phyloP scores from a whole-genome alignment of 2,329 filamentous ascomycete species.

The Aspergillus thermomutatus region DNA sequence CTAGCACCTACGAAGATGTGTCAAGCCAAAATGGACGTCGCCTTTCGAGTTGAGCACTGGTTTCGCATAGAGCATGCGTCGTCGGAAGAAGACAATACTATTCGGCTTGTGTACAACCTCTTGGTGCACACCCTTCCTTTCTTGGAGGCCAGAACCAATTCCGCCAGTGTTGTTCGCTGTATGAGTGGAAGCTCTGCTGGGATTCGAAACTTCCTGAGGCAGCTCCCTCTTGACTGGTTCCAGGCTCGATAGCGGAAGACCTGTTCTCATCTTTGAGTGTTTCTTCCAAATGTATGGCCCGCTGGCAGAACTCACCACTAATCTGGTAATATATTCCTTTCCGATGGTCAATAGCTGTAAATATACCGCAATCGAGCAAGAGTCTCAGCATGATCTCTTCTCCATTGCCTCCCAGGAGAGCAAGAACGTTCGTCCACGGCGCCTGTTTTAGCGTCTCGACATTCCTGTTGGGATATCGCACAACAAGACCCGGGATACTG shows the following conservation, averaged over 20 bases:
- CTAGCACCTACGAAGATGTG: slow-evolving; percentile 68
- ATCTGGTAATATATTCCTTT: slow-evolving; percentile 72
- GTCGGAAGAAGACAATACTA: slow-evolving; percentile 73
- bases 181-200: neutral
- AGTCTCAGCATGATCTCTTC: slow-evolving; percentile 75
- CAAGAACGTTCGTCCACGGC: slow-evolving; percentile 73
- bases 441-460: slow-evolving; percentile 64
- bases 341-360: slow-evolving; percentile 58
- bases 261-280: slow-evolving; percentile 14
- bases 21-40: slow-evolving; percentile 68
- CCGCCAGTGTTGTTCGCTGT: neutral
- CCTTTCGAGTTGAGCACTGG: slow-evolving; percentile 67
- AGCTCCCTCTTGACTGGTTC: slow-evolving; percentile 20
- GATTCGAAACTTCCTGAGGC: neutral
- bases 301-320: slow-evolving; percentile 56
- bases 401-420: slow-evolving; percentile 69
- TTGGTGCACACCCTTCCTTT: neutral
- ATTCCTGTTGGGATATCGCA: slow-evolving; percentile 65
- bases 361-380: slow-evolving; percentile 74
- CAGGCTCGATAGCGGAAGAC: slow-evolving; percentile 29
- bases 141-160: neutral
- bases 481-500: slow-evolving; percentile 63
- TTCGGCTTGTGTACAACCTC: slow-evolving; percentile 33
- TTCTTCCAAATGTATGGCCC: neutral
- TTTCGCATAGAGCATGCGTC: slow-evolving; percentile 80